These are phyloP conservation scores for Colletotrichum nymphaeae DNA, from an alignment of 2,329 filamentous ascomycete species.

Conservation along the genomic window DNA sequence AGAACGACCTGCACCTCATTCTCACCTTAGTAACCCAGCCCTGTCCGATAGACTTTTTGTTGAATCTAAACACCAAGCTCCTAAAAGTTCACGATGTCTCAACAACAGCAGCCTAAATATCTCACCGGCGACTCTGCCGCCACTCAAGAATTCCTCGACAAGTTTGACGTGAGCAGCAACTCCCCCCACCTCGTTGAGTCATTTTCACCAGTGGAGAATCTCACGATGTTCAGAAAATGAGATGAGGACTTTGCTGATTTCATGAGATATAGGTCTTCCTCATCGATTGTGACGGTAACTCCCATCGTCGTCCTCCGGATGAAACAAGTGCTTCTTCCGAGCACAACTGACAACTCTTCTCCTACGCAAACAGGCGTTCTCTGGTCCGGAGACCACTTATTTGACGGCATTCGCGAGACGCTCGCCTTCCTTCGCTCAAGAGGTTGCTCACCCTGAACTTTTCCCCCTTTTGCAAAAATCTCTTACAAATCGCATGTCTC, in stretches of 20 bases:
- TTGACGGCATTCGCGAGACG: slow-evolving; percentile 86
- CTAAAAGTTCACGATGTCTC: slow-evolving; percentile 43
- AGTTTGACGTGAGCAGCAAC: slow-evolving; percentile 83
- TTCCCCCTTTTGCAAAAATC: background rate
- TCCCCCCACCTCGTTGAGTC: slow-evolving; percentile 25
- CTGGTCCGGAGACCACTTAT: slow-evolving; percentile 95
- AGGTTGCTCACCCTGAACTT: slow-evolving; percentile 62
- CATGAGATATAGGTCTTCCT: slow-evolving; percentile 71
- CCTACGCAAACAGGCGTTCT: slow-evolving; percentile 76
- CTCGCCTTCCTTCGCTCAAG: slow-evolving; percentile 83
- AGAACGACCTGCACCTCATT: slow-evolving; percentile 19
- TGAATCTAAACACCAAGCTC: slow-evolving; percentile 7
- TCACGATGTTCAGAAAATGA: background rate
- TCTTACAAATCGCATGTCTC: background rate
- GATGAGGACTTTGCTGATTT: slow-evolving; percentile 34
- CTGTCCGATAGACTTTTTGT: background rate
- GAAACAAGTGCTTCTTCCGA: slow-evolving; percentile 8
- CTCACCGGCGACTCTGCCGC: slow-evolving; percentile 83
- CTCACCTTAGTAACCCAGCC: background rate
- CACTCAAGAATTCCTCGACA: slow-evolving; percentile 86
- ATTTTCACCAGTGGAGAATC: slow-evolving; percentile 6
- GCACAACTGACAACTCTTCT: slow-evolving; percentile 5
- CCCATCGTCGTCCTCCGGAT: slow-evolving; percentile 1
- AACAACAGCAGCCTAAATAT: slow-evolving; percentile 63
- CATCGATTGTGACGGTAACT: slow-evolving; percentile 93